Percentiles rank a stretch among this genome's conserved stretches.
These are phyloP conservation scores for Clonostachys rhizophaga DNA, from an alignment of 2,329 filamentous ascomycete species.

Conservation along the genomic window DNA sequence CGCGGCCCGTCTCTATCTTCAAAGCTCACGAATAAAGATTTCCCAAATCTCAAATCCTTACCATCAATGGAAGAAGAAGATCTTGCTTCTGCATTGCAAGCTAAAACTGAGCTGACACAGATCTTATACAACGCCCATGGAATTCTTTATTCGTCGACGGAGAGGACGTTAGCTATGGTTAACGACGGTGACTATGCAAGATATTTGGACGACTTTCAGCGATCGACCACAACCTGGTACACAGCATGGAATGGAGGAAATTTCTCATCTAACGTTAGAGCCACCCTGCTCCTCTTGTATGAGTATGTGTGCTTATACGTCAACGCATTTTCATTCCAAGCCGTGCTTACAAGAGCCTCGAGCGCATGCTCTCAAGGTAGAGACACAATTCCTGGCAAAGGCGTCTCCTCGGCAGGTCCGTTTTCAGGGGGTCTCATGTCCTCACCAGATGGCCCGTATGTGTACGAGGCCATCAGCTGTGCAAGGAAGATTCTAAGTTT, in stretches of 20 bases:
- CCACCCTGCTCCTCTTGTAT: constrained; percentile 2
- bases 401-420: not conserved
- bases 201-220: constrained; percentile 3
- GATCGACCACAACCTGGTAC: constrained; percentile 1
- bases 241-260: not conserved
- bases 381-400: too few relatives aligned
- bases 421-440: constrained; percentile 2
- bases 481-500: constrained; percentile 1
- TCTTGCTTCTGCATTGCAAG: constrained; percentile 1
- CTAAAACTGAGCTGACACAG: constrained; percentile 3
- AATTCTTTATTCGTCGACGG: constrained; percentile 2
- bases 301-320: constrained; percentile 4
- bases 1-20: constrained; percentile 1
- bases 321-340: constrained; percentile 4
- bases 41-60: constrained; percentile 1
- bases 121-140: constrained; percentile 4
- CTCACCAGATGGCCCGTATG: constrained; percentile 2
- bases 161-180: not conserved
- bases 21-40: constrained; percentile 1
- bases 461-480: constrained; percentile 2
- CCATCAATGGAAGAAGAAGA: constrained; percentile 1
- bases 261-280: not conserved
- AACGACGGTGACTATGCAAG: constrained; percentile 2
- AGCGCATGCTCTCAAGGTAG: too few relatives aligned
- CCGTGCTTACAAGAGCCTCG: constrained; percentile 2